A percentile compares a stretch with the other conserved stretches of the same genome.
Conservation (phyloP, 208 protist species). For the Trypanosoma melophagium region DNA sequence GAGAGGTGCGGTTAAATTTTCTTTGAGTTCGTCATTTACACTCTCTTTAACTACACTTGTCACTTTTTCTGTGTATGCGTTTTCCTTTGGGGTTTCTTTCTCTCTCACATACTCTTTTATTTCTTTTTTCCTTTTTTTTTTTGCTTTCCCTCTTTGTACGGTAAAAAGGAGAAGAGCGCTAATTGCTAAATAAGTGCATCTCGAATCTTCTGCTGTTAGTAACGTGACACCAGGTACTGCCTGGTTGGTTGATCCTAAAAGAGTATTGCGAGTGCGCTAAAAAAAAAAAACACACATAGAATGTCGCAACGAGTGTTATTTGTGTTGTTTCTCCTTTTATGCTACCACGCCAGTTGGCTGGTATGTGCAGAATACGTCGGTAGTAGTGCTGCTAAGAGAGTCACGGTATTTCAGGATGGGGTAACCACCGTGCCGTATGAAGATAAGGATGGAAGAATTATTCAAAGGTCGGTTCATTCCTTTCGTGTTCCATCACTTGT, state of each 20-base stretch:
- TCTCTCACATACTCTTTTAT: neutral
- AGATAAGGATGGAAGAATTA: slow-evolving; percentile 1
- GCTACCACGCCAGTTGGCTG: neutral
- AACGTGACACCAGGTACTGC: too few relatives aligned
- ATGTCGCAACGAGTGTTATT: neutral
- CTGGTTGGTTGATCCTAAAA: too few relatives aligned
- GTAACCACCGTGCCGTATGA: slow-evolving; percentile 16
- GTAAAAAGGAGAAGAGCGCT: neutral
- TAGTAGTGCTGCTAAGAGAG: neutral
- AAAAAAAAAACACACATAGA: too few relatives aligned
- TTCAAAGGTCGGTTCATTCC: slow-evolving; percentile 8
- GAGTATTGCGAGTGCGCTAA: too few relatives aligned
- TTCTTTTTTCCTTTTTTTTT: neutral
- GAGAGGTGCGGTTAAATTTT: too few relatives aligned
- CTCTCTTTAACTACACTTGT: too few relatives aligned
- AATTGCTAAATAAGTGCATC: neutral
- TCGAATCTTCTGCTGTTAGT: too few relatives aligned
- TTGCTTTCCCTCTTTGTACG: neutral
- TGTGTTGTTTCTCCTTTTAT: neutral
- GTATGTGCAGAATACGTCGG: neutral
- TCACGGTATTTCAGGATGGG: slow-evolving; percentile 7
- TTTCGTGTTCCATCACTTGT: slow-evolving; percentile 22
- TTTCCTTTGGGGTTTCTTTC: neutral
- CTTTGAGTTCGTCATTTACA: too few relatives aligned
- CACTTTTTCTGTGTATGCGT: neutral